Evolutionary conservation across 2,329 filamentous ascomycete genomes (phyloP).

Genomic region (Ophiosphaerella herpotricha): DNA sequence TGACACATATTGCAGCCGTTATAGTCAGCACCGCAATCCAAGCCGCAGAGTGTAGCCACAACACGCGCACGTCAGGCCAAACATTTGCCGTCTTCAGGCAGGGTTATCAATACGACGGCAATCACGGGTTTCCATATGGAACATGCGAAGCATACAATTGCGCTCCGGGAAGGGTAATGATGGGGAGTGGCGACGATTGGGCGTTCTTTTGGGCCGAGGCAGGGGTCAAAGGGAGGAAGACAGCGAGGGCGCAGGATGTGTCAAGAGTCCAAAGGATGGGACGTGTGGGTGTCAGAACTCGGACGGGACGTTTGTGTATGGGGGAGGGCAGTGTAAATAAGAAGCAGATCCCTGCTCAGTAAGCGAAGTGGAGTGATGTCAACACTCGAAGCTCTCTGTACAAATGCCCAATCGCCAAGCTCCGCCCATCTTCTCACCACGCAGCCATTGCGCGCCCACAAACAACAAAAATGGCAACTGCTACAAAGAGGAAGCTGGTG

Average conservation of each 20-base stretch:
- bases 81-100: conserved; percentile 50
- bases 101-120: conserved; percentile 53
- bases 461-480: conserved; percentile 52
- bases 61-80: conserved; percentile 45
- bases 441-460: conserved; percentile 8
- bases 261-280: conserved; percentile 30
- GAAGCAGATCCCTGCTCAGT: conserved; percentile 28
- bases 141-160: conserved; percentile 46
- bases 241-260: conserved; percentile 33
- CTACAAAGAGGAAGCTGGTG: conserved; percentile 75
- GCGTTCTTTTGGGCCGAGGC: conserved; percentile 29
- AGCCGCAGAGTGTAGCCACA: conserved; percentile 51
- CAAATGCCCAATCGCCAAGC: conserved; percentile 8
- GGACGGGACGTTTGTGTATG: conserved; percentile 27
- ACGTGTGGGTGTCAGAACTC: conserved; percentile 33
- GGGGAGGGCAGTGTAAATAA: conserved; percentile 13
- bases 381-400: conserved; percentile 26
- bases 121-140: conserved; percentile 54
- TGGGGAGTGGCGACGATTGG: conserved; percentile 18
- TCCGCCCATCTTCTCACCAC: conserved; percentile 1
- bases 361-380: conserved; percentile 39
- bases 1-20: conserved; percentile 16
- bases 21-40: conserved; percentile 47
- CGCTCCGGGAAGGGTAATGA: conserved; percentile 19
- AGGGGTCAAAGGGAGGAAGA: conserved; percentile 17